A percentile compares a stretch with the other conserved stretches of the same genome.
Conservation (phyloP, 306 rosid genomes). For the Vigna radiata region DNA sequence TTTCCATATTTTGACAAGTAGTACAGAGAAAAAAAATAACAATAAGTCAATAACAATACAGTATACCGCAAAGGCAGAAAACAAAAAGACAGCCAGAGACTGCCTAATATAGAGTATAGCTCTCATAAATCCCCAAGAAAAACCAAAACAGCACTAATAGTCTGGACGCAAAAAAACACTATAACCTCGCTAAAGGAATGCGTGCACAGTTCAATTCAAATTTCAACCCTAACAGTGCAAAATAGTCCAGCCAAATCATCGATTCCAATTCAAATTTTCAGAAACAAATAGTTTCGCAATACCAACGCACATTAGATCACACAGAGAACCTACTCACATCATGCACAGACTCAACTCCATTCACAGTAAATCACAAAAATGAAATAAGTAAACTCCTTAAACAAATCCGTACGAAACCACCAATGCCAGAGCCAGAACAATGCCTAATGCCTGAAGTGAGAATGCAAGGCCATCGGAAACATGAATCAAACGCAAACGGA, state of each 20-base stretch:
- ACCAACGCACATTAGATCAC: conserved; percentile 39
- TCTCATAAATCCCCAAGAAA: conserved; percentile 3
- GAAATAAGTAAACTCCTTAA: background rate
- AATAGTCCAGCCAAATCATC: conserved; percentile 28
- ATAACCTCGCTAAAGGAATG: background rate
- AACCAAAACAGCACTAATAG: background rate
- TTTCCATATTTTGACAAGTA: conserved; percentile 23
- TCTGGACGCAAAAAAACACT: background rate
- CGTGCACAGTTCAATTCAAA: conserved; percentile 23
- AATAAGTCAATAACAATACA: background rate
- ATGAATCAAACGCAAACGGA: conserved; percentile 7
- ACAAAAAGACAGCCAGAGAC: conserved; percentile 19
- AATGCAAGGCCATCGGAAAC: conserved; percentile 10
- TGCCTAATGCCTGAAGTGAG: conserved; percentile 25
- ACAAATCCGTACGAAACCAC: background rate
- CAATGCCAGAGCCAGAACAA: conserved; percentile 35
- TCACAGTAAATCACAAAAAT: conserved; percentile 42
- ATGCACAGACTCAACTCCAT: conserved; percentile 40
- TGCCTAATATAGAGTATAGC: conserved; percentile 9
- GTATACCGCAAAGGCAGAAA: background rate
- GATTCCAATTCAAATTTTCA: conserved; percentile 4
- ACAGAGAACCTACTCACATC: conserved; percentile 31
- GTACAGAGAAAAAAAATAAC: background rate
- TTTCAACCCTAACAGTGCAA: background rate
- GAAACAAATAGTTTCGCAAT: background rate